These are phyloP conservation scores for Xylaria venustula DNA, from an alignment of 495 filamentous ascomycete species.

Conservation along the genomic window DNA sequence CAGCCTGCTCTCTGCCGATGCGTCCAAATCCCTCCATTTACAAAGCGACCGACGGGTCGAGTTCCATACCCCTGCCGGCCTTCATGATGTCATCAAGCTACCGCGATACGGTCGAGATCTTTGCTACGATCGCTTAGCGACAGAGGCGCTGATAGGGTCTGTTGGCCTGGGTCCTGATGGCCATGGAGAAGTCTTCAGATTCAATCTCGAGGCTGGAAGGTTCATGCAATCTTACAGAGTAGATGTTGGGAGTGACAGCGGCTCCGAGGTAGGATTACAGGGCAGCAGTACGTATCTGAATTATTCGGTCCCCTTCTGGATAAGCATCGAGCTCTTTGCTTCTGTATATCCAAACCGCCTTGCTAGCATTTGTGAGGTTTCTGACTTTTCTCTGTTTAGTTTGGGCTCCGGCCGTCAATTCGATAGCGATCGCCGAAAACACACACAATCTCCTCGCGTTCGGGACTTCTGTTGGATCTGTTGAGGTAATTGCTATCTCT, in stretches of 20 bases:
- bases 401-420: constrained; percentile 79
- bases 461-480: constrained; percentile 91
- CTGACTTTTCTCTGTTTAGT: constrained; percentile 29
- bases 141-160: constrained; percentile 82
- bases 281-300: constrained; percentile 53
- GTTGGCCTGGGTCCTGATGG: constrained; percentile 83
- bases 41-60: constrained; percentile 89
- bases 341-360: not conserved
- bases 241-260: constrained; percentile 82
- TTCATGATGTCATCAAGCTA: constrained; percentile 81
- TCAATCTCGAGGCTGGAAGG: constrained; percentile 86
- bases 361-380: not conserved
- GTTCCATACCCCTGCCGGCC: constrained; percentile 88
- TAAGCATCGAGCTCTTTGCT: not conserved
- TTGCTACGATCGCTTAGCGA: constrained; percentile 77
- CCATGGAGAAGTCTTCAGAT: constrained; percentile 83
- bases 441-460: constrained; percentile 92
- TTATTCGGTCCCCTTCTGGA: not conserved
- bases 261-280: constrained; percentile 69
- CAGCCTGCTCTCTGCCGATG: constrained; percentile 85
- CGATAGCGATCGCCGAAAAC: constrained; percentile 81
- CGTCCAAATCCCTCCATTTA: constrained; percentile 90
- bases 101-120: constrained; percentile 92
- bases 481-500: constrained; percentile 51
- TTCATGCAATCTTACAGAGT: constrained; percentile 79